These are phyloP conservation scores for Leccinum pellstonianum DNA, from an alignment of 768 basidiomycete genomes.

Conservation along the genomic window DNA sequence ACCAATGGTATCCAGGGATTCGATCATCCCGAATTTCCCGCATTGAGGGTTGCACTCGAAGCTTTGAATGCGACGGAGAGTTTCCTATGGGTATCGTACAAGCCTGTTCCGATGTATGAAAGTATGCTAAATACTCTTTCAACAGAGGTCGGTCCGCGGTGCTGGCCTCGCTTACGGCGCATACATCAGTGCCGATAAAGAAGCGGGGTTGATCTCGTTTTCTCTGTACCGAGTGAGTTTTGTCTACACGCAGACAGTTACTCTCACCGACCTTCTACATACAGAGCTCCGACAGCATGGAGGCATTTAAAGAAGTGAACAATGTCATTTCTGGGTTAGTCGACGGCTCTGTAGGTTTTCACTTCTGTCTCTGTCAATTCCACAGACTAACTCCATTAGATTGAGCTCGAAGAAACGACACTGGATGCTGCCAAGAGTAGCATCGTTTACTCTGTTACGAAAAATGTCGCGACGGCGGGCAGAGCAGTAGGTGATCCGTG, in stretches of 20 bases:
- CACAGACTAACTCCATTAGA: slow-evolving; percentile 41
- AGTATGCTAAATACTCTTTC: slow-evolving; percentile 10
- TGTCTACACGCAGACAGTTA: neutral
- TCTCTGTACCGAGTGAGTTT: slow-evolving; percentile 70
- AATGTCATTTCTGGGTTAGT: slow-evolving; percentile 77
- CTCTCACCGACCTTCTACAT: slow-evolving; percentile 10
- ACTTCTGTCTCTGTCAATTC: neutral
- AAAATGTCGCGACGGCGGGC: slow-evolving; percentile 79
- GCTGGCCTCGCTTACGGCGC: slow-evolving; percentile 96
- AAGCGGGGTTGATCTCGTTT: slow-evolving; percentile 75
- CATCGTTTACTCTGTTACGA: slow-evolving; percentile 81
- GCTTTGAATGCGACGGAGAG: slow-evolving; percentile 92
- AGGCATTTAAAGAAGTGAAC: slow-evolving; percentile 78
- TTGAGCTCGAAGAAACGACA: slow-evolving; percentile 73
- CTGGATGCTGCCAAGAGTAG: slow-evolving; percentile 91
- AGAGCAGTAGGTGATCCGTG: slow-evolving; percentile 63
- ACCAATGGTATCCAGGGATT: slow-evolving; percentile 80
- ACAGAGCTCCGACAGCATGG: slow-evolving; percentile 76
- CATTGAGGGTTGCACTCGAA: slow-evolving; percentile 80
- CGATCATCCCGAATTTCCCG: slow-evolving; percentile 78
- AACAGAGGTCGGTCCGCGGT: slow-evolving; percentile 84
- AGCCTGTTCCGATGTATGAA: neutral
- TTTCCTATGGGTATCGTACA: slow-evolving; percentile 76
- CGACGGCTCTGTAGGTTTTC: slow-evolving; percentile 67
- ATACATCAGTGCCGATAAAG: slow-evolving; percentile 67